These are phyloP conservation scores for Halteria grandinella DNA, from an alignment of 73 alveolate species.

Conservation along the genomic window DNA sequence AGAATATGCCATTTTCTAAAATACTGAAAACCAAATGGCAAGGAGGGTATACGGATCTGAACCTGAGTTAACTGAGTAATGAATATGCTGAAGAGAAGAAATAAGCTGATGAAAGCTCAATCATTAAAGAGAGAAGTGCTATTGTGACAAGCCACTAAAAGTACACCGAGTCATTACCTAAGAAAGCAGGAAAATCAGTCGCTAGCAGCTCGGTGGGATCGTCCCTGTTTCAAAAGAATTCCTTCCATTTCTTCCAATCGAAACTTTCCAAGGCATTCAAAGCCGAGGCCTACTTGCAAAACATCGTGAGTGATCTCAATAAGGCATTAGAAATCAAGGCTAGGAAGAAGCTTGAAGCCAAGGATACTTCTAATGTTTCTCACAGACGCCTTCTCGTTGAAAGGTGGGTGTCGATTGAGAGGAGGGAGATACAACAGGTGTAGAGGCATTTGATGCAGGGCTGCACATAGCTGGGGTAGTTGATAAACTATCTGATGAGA, in stretches of 20 bases:
- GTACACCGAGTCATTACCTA: too few relatives aligned
- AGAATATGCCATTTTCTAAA: too few relatives aligned
- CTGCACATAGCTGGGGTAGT: conserved; percentile 41
- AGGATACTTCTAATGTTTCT: too few relatives aligned
- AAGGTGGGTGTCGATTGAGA: conserved; percentile 62
- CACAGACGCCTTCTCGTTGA: too few relatives aligned
- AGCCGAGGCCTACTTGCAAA: conserved; percentile 12
- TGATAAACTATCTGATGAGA: conserved; percentile 8
- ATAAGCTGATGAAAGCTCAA: too few relatives aligned
- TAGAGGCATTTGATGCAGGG: conserved; percentile 59
- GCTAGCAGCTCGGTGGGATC: conserved; percentile 17
- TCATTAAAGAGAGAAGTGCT: too few relatives aligned
- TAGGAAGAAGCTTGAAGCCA: not conserved
- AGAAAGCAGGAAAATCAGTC: conserved; percentile 30
- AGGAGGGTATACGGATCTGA: too few relatives aligned
- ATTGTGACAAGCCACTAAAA: too few relatives aligned
- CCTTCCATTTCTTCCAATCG: conserved; percentile 1
- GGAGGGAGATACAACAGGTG: conserved; percentile 33
- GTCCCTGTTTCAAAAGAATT: conserved; percentile 50
- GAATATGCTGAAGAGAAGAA: not conserved
- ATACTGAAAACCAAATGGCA: too few relatives aligned
- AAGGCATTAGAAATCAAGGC: conserved; percentile 23
- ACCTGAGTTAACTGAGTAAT: too few relatives aligned
- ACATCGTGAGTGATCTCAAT: conserved; percentile 13
- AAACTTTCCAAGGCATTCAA: not conserved